phyloP scores from a whole-genome alignment of 169 alveolate genomes.

The Condylostoma magnum region DNA sequence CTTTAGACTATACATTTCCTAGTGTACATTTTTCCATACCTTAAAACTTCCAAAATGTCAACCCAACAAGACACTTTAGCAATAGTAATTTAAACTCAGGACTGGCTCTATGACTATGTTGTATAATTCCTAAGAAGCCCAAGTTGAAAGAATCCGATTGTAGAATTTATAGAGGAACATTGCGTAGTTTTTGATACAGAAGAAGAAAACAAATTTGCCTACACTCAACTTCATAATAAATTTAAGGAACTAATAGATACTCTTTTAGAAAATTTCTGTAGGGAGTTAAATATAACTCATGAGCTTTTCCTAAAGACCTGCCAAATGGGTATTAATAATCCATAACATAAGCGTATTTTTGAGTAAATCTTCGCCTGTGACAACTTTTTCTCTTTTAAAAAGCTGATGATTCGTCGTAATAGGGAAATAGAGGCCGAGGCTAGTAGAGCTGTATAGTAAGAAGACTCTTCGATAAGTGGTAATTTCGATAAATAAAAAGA shows the following conservation, averaged over 20 bases:
- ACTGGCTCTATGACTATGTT: slow-evolving; percentile 30
- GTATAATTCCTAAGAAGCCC: slow-evolving; percentile 44
- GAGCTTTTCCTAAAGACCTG: slow-evolving; percentile 49
- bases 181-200: slow-evolving; percentile 47
- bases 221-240: slow-evolving; percentile 63
- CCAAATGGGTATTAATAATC: slow-evolving; percentile 28
- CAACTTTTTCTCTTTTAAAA: slow-evolving; percentile 65
- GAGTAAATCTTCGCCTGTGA: slow-evolving; percentile 68
- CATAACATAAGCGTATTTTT: slow-evolving; percentile 49
- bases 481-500: slow-evolving; percentile 25
- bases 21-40: no score
- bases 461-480: slow-evolving; percentile 6
- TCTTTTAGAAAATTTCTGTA: slow-evolving; percentile 34
- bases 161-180: slow-evolving; percentile 45
- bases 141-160: slow-evolving; percentile 44
- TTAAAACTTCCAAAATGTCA: no score
- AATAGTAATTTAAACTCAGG: no score
- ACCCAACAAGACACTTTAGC: no score
- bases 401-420: slow-evolving; percentile 69
- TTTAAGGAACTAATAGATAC: slow-evolving; percentile 47
- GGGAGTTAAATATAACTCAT: slow-evolving; percentile 39
- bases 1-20: no score
- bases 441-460: not conserved
- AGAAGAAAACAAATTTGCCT: slow-evolving; percentile 71
- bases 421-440: slow-evolving; percentile 60